Evolutionary conservation across 2,329 filamentous ascomycete species (phyloP).

Genomic region (Xylaria sp.): DNA sequence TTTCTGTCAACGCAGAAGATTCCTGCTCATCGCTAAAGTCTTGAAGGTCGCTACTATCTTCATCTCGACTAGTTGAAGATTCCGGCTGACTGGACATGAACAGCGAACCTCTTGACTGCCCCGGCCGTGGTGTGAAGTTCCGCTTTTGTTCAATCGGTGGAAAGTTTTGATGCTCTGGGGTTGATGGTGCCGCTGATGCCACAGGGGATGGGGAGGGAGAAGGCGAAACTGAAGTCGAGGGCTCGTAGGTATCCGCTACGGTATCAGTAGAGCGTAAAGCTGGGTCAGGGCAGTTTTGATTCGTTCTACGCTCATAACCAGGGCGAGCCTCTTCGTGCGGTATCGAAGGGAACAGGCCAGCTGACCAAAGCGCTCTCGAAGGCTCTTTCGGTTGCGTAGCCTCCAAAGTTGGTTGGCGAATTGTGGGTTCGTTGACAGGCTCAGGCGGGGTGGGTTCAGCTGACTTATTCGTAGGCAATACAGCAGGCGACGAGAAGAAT

Average conservation of each 20-base stretch:
- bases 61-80: slow-evolving; percentile 37
- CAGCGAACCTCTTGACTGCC: slow-evolving; percentile 51
- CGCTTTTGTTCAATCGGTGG: slow-evolving; percentile 59
- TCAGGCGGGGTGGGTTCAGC: slow-evolving; percentile 33
- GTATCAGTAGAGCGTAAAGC: slow-evolving; percentile 43
- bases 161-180: slow-evolving; percentile 35
- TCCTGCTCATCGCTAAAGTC: slow-evolving; percentile 44
- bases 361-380: slow-evolving; percentile 45
- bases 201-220: slow-evolving; percentile 25
- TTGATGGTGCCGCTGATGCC: slow-evolving; percentile 40
- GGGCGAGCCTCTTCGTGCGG: slow-evolving; percentile 52
- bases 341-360: slow-evolving; percentile 50
- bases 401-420: slow-evolving; percentile 32
- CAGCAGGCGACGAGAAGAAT: slow-evolving; percentile 68
- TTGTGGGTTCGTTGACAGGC: slow-evolving; percentile 29
- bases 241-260: slow-evolving; percentile 46
- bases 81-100: slow-evolving; percentile 52
- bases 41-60: slow-evolving; percentile 24
- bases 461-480: slow-evolving; percentile 51
- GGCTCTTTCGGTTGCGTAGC: slow-evolving; percentile 44
- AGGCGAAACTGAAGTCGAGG: slow-evolving; percentile 34
- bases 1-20: slow-evolving; percentile 52
- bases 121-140: slow-evolving; percentile 60
- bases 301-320: slow-evolving; percentile 48
- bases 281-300: slow-evolving; percentile 53